Conservation (phyloP, 192 early-diverging fungal genomes). For the Coemansia sp. region DNA sequence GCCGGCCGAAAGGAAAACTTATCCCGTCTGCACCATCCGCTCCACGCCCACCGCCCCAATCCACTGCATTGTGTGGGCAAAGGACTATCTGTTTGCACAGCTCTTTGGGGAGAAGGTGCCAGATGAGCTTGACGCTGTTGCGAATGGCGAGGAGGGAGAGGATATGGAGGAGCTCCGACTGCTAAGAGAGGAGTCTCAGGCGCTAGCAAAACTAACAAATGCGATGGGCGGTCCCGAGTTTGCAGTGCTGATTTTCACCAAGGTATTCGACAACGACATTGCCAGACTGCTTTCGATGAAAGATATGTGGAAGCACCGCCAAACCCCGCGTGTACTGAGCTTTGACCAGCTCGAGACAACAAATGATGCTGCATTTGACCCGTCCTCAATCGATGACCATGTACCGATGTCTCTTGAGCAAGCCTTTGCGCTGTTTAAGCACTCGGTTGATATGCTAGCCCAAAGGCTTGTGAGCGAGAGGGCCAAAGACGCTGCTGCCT, state of each 20-base stretch:
- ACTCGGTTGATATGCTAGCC: constrained; percentile 49
- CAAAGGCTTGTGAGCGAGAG: background rate
- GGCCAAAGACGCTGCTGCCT: background rate
- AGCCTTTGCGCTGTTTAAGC: constrained; percentile 67
- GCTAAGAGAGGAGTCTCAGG: constrained; percentile 72
- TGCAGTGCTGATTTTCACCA: constrained; percentile 64
- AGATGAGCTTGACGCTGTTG: constrained; percentile 20
- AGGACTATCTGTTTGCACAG: constrained; percentile 89
- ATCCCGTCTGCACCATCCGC: constrained; percentile 96
- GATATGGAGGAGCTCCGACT: constrained; percentile 70
- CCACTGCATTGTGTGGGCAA: constrained; percentile 99
- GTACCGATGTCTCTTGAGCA: constrained; percentile 70
- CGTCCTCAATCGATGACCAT: constrained; percentile 63
- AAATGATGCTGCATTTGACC: constrained; percentile 11
- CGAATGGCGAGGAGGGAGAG: constrained; percentile 54
- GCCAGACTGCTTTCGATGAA: constrained; percentile 76
- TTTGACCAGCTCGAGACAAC: constrained; percentile 52
- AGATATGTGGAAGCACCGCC: constrained; percentile 84
- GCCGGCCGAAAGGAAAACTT: constrained; percentile 77
- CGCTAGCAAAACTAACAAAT: constrained; percentile 66
- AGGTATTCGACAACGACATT: constrained; percentile 86
- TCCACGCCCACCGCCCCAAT: constrained; percentile 92
- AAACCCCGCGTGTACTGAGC: constrained; percentile 67
- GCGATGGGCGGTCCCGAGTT: constrained; percentile 63
- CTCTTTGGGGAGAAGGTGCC: constrained; percentile 63